Evolutionary conservation across 306 rosid species (phyloP).

Genomic region (Vigna mungo): DNA sequence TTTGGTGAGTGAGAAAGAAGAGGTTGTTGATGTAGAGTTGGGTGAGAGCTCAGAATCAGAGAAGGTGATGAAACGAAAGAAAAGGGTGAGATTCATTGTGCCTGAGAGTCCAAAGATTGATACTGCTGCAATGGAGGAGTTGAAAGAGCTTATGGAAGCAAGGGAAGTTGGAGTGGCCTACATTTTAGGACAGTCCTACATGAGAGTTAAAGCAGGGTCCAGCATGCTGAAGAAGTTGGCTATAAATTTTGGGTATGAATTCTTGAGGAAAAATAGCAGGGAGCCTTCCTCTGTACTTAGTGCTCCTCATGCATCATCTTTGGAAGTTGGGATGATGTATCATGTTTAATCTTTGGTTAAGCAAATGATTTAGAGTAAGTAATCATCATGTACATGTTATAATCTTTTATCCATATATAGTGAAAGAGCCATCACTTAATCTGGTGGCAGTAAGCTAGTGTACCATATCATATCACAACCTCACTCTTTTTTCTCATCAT

Average conservation of each 20-base stretch:
- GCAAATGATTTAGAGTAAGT: constrained; percentile 23
- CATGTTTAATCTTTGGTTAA: constrained; percentile 57
- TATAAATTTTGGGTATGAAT: constrained; percentile 78
- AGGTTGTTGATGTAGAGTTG: constrained; percentile 17
- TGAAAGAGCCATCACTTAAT: neutral
- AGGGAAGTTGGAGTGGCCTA: constrained; percentile 85
- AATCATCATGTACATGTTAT: constrained; percentile 57
- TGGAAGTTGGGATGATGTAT: constrained; percentile 95
- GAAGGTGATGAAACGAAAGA: constrained; percentile 42
- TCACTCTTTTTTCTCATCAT: neutral
- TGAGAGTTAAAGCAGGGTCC: constrained; percentile 85
- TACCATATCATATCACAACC: neutral
- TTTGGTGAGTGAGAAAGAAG: constrained; percentile 47
- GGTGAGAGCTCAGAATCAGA: constrained; percentile 48
- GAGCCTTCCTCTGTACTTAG: constrained; percentile 57
- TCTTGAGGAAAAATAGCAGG: constrained; percentile 84
- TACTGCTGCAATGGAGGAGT: constrained; percentile 57
- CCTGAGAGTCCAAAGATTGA: constrained; percentile 80
- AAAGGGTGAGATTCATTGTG: constrained; percentile 72
- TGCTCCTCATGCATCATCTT: constrained; percentile 73
- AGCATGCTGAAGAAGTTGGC: constrained; percentile 64
- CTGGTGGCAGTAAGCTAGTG: neutral
- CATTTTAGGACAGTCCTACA: constrained; percentile 78
- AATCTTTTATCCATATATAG: constrained; percentile 3
- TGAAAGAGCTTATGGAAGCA: constrained; percentile 81